Conservation (phyloP, 257 asterid species). For the Solanum arcanum region DNA sequence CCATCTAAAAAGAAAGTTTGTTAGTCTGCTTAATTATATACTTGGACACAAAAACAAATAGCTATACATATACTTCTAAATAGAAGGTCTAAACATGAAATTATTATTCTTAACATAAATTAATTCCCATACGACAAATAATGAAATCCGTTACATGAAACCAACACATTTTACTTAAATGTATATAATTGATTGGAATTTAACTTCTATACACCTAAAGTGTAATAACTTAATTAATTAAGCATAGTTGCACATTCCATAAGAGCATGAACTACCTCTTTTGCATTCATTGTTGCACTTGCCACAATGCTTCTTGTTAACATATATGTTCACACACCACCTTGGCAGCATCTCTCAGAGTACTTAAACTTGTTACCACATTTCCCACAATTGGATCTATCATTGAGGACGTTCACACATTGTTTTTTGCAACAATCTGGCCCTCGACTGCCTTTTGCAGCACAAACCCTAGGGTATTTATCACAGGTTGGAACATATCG, state of each 20-base stretch:
- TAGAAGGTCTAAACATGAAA: not conserved
- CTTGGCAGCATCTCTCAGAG: constrained; percentile 19
- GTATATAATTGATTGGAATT: not conserved
- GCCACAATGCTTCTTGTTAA: constrained; percentile 23
- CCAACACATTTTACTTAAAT: not conserved
- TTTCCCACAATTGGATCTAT: not conserved
- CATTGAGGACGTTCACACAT: not conserved
- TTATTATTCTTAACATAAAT: not conserved
- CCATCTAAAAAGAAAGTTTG: not conserved
- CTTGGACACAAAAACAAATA: not conserved
- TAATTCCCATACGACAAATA: not conserved
- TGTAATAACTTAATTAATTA: not conserved
- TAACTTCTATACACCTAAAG: not conserved
- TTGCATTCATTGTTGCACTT: constrained; percentile 20
- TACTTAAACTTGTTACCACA: not conserved
- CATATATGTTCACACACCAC: constrained; percentile 1
- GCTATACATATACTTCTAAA: not conserved
- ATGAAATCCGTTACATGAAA: not conserved
- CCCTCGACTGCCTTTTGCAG: not conserved
- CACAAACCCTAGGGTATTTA: constrained; percentile 18
- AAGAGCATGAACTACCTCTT: constrained; percentile 10
- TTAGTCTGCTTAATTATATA: not conserved
- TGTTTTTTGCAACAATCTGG: constrained; percentile 27
- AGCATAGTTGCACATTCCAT: constrained; percentile 22
- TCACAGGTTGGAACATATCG: constrained; percentile 8